Evolutionary conservation across 2,329 filamentous ascomycete genomes (phyloP).

Genomic region (Metarhizium rileyi): DNA sequence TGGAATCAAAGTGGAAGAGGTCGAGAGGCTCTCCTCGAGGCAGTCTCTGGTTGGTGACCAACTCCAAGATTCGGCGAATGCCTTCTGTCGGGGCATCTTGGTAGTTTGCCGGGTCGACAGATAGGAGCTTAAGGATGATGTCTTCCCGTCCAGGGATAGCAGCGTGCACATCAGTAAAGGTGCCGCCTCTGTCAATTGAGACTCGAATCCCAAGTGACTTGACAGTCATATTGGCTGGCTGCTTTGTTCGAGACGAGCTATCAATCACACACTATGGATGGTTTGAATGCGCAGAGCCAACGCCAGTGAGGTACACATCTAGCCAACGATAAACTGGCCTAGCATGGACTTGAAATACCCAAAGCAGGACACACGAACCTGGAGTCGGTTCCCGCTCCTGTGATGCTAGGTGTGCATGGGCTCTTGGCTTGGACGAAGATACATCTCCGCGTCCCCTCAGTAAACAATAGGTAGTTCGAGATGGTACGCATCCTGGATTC

Average conservation of each 20-base stretch:
- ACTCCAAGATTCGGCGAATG: slow-evolving; percentile 41
- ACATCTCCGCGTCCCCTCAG: too few relatives aligned
- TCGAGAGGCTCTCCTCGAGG: slow-evolving; percentile 24
- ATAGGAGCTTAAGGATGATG: slow-evolving; percentile 62
- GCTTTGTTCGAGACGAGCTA: not conserved
- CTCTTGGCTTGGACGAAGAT: too few relatives aligned
- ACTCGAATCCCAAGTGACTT: slow-evolving; percentile 18
- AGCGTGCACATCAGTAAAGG: slow-evolving; percentile 62
- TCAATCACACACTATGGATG: not conserved
- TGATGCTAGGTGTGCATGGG: not conserved
- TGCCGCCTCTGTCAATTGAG: slow-evolving; percentile 29
- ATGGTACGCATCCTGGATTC: too few relatives aligned
- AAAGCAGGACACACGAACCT: too few relatives aligned
- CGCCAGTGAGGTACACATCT: too few relatives aligned
- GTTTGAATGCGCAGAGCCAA: not conserved
- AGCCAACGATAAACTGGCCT: too few relatives aligned
- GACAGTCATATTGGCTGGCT: slow-evolving; percentile 13
- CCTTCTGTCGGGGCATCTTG: slow-evolving; percentile 64
- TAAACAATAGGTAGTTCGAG: too few relatives aligned
- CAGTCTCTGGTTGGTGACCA: slow-evolving; percentile 19
- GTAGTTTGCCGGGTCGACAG: slow-evolving; percentile 62
- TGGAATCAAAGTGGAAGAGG: slow-evolving; percentile 43
- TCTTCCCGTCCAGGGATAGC: slow-evolving; percentile 56
- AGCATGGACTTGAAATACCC: too few relatives aligned
- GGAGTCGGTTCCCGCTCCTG: not conserved